Conservation (phyloP, 345 rosid species). For the Noccaea caerulescens region DNA sequence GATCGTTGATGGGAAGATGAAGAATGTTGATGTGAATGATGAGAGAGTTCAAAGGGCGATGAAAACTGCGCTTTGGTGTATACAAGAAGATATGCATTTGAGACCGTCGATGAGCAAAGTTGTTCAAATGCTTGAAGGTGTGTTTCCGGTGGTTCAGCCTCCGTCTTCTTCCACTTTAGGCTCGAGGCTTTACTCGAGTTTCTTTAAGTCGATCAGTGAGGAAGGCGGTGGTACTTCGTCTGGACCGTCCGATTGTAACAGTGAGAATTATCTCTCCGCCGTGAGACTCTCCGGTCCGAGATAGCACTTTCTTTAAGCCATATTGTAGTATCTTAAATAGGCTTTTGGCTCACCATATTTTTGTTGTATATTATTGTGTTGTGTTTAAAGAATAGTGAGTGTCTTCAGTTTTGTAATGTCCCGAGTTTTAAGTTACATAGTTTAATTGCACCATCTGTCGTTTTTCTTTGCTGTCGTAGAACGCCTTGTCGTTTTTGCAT, state of each 20-base stretch:
- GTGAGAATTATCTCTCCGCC: slow-evolving; percentile 71
- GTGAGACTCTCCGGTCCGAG: slow-evolving; percentile 94
- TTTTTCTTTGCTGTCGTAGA: neutral
- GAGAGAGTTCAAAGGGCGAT: slow-evolving; percentile 57
- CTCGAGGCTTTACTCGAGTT: slow-evolving; percentile 55
- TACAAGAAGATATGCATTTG: slow-evolving; percentile 81
- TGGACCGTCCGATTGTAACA: slow-evolving; percentile 71
- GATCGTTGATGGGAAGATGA: slow-evolving; percentile 65
- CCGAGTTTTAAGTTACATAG: slow-evolving; percentile 14
- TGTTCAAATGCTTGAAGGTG: slow-evolving; percentile 95
- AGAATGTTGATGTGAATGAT: slow-evolving; percentile 47
- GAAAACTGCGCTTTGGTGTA: slow-evolving; percentile 90
- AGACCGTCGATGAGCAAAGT: slow-evolving; percentile 90
- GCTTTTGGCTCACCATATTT: slow-evolving; percentile 34
- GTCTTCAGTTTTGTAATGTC: slow-evolving; percentile 22
- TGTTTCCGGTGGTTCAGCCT: slow-evolving; percentile 61
- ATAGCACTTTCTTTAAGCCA: slow-evolving; percentile 46
- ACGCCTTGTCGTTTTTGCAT: slow-evolving; percentile 31
- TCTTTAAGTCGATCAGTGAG: slow-evolving; percentile 55
- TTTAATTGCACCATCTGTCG: slow-evolving; percentile 14
- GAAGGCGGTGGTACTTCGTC: slow-evolving; percentile 78
- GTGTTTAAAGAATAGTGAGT: neutral
- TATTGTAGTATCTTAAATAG: slow-evolving; percentile 22
- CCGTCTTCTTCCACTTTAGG: slow-evolving; percentile 71
- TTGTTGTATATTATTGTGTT: slow-evolving; percentile 36